A percentile compares a stretch with the other conserved stretches of the same genome.
These are phyloP conservation scores for Talaromyces nanjingensis DNA, from an alignment of 495 filamentous ascomycete genomes.

Conservation along the genomic window DNA sequence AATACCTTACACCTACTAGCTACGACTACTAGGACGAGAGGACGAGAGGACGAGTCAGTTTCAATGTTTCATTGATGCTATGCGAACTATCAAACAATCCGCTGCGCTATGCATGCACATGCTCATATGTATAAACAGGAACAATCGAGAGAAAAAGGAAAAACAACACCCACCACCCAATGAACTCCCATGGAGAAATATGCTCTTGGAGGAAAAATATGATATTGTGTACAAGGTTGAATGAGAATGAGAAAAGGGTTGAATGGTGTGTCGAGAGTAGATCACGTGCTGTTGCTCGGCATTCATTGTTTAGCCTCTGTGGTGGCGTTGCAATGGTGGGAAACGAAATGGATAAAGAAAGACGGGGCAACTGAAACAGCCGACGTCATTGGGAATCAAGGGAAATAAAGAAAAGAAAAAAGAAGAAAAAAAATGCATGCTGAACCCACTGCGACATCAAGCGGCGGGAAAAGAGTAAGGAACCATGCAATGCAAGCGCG, in stretches of 20 bases:
- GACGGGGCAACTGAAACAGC: background rate
- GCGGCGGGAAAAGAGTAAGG: conserved; percentile 5
- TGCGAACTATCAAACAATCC: conserved; percentile 8
- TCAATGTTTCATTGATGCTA: background rate
- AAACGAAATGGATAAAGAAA: background rate
- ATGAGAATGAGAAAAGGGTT: background rate
- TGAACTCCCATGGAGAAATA: conserved; percentile 2
- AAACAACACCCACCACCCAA: conserved; percentile 4
- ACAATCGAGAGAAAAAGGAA: background rate
- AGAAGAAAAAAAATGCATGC: background rate
- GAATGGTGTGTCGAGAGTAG: background rate
- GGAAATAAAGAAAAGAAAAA: background rate
- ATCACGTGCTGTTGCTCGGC: background rate
- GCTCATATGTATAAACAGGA: conserved; percentile 2
- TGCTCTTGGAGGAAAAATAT: background rate
- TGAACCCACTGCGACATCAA: conserved; percentile 9
- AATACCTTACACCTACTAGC: too few relatives aligned
- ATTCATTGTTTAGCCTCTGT: background rate
- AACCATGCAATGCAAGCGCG: conserved; percentile 1
- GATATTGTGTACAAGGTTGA: background rate
- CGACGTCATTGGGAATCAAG: background rate
- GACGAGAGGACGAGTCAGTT: background rate
- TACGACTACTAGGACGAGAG: background rate
- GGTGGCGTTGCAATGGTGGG: background rate
- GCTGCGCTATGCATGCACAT: conserved; percentile 10